Conservation (phyloP, 768 basidiomycete genomes). For the Chalciporus piperatus region DNA sequence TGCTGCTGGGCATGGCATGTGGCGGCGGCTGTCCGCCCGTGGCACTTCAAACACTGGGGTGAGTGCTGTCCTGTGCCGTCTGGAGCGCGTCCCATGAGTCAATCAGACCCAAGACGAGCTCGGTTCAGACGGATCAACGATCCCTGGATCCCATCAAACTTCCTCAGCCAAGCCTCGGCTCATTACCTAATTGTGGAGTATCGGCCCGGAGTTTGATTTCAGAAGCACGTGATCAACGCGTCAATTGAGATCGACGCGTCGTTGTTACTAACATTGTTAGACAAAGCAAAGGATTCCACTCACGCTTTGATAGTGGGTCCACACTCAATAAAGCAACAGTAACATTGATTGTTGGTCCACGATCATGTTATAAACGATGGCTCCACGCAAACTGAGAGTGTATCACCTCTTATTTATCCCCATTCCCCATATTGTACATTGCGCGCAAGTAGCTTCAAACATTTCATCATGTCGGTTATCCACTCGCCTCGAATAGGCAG, state of each 20-base stretch:
- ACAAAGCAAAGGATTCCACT: background rate
- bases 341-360: background rate
- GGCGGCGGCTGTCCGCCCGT: no score
- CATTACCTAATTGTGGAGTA: no score
- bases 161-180: no score
- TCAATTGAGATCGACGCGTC: background rate
- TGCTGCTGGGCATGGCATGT: no score
- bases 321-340: constrained; percentile 2
- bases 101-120: no score
- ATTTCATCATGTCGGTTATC: constrained; percentile 6
- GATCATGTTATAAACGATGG: constrained; percentile 6
- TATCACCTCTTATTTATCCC: no score
- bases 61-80: no score
- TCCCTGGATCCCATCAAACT: no score
- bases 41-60: no score
- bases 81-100: no score
- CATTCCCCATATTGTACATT: background rate
- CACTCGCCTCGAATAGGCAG: constrained; percentile 4
- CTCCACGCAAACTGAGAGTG: background rate
- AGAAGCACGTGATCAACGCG: background rate
- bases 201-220: background rate
- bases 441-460: background rate
- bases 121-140: no score
- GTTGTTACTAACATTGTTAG: no score
- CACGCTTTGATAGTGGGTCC: constrained; percentile 12